Conservation (phyloP, 2,329 filamentous ascomycete species). For the Corynespora cassiicola region DNA sequence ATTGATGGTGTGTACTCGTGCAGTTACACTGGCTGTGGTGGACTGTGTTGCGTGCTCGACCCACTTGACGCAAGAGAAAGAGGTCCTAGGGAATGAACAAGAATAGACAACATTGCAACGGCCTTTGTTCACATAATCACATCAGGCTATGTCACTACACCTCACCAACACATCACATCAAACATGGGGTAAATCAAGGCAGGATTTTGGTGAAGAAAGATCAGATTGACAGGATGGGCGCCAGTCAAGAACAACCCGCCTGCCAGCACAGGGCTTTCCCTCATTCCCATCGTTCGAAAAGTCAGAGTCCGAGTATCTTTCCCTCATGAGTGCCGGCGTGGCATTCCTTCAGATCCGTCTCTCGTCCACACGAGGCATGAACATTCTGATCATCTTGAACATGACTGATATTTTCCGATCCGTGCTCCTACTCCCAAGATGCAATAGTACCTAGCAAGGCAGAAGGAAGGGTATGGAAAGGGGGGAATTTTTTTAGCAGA, state of each 20-base stretch:
- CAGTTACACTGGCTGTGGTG: too few relatives aligned
- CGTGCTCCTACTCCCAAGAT: constrained; percentile 36
- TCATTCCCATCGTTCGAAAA: constrained; percentile 52
- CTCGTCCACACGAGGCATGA: constrained; percentile 18
- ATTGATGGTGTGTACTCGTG: too few relatives aligned
- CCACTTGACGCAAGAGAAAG: too few relatives aligned
- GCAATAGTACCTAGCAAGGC: constrained; percentile 13
- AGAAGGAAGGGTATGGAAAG: constrained; percentile 44
- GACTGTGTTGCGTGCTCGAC: too few relatives aligned
- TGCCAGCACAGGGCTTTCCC: constrained; percentile 98
- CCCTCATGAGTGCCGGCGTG: constrained; percentile 97
- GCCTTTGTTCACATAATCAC: too few relatives aligned
- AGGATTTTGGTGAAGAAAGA: too few relatives aligned
- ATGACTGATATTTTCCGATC: constrained; percentile 30
- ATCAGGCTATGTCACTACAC: too few relatives aligned
- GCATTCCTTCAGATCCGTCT: constrained; percentile 43
- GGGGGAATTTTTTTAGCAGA: constrained; percentile 16
- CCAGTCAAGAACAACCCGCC: constrained; percentile 88
- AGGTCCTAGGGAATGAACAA: too few relatives aligned
- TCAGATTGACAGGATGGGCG: constrained; percentile 61
- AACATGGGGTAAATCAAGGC: too few relatives aligned
- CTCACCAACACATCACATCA: too few relatives aligned
- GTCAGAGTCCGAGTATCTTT: constrained; percentile 84
- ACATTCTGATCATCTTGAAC: constrained; percentile 16
- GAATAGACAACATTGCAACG: too few relatives aligned